Conservation (phyloP, 106 monocot species). For the Dioscorea dumetorum region DNA sequence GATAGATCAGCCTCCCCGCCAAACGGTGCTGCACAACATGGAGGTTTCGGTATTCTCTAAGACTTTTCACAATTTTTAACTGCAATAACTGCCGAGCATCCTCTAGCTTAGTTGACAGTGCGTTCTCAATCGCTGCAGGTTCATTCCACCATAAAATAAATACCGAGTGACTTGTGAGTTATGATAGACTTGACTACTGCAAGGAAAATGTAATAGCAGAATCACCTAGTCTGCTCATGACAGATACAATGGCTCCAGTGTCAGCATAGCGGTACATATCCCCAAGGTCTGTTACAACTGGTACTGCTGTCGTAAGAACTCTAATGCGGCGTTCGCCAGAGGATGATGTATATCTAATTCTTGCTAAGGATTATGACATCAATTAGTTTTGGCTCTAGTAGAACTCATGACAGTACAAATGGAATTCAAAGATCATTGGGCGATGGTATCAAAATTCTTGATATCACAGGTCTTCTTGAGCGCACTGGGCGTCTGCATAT, state of each 20-base stretch:
- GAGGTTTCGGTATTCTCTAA: slow-evolving; percentile 93
- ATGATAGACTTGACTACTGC: background rate
- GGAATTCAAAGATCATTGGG: too few species aligned
- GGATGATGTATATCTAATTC: slow-evolving; percentile 81
- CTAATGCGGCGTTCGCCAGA: slow-evolving; percentile 95
- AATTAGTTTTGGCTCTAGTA: too few species aligned
- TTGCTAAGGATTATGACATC: slow-evolving; percentile 31
- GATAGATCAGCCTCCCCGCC: slow-evolving; percentile 75
- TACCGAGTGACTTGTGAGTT: background rate
- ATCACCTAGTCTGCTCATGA: slow-evolving; percentile 77
- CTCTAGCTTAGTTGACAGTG: slow-evolving; percentile 77
- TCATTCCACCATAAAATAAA: background rate
- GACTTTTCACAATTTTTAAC: slow-evolving; percentile 70
- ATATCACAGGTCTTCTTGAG: too few species aligned
- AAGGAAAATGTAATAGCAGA: background rate
- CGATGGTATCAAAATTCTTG: too few species aligned
- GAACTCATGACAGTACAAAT: too few species aligned
- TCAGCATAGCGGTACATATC: slow-evolving; percentile 98
- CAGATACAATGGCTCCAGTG: slow-evolving; percentile 67
- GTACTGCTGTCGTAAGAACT: slow-evolving; percentile 89
- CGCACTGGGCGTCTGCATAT: too few species aligned
- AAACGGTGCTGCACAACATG: slow-evolving; percentile 85
- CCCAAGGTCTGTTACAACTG: slow-evolving; percentile 82
- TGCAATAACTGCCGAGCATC: slow-evolving; percentile 77
- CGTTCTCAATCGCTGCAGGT: slow-evolving; percentile 78